Evolutionary conservation across 164 flowering plant genomes (phyloP), one percentile per base, ranked within the genome.

Genomic region (Nymphaea thermarum): DNA sequence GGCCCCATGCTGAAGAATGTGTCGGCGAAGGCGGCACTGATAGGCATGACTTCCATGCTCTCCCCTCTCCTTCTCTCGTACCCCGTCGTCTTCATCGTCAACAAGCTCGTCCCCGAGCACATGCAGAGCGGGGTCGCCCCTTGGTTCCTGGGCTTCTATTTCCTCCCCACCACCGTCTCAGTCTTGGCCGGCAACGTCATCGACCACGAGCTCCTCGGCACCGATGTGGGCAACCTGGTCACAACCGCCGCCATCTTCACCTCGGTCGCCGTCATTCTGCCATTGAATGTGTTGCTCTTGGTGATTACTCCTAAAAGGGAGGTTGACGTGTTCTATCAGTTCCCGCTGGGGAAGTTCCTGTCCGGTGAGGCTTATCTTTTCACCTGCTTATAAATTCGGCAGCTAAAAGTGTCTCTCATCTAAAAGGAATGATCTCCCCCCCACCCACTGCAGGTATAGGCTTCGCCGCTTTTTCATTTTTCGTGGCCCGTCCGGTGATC

Each of bases 171-270:
- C 6, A 5, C 82, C 0, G 82, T 83, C 70, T 75, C 82, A 0
- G 82, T 74, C 57, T 47, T 82, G 4, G 47, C 76, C 41, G 65
- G 64, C 16, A 71, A 78, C 44, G 77, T 84, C 41, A 51, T 43
- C 4, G 84, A 85, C 18, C 76, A 81, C 18, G 71, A 78, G 43
- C 65, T 85, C 74, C 63, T 77, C 25, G 76, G 80, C 71, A 62
- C 80, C 2, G 83, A 82, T 25, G 53, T 83, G 1, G 83, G 87
- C 55, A 68, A 77, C 2, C 64, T 85, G 15, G 83, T 77, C 12
- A 67, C 65, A 12, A 57, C 82, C 1, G 17, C 83, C 1, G 42
- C 87, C 4, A 53, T 82, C 64, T 36, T 71, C 42, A 66, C 61
- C 16, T 67, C 67, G 65, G 4, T 65, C 6, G 4, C 45, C 43